Conservation (phyloP, 352 stramenopile genomes). For the Pythium angustatum region DNA sequence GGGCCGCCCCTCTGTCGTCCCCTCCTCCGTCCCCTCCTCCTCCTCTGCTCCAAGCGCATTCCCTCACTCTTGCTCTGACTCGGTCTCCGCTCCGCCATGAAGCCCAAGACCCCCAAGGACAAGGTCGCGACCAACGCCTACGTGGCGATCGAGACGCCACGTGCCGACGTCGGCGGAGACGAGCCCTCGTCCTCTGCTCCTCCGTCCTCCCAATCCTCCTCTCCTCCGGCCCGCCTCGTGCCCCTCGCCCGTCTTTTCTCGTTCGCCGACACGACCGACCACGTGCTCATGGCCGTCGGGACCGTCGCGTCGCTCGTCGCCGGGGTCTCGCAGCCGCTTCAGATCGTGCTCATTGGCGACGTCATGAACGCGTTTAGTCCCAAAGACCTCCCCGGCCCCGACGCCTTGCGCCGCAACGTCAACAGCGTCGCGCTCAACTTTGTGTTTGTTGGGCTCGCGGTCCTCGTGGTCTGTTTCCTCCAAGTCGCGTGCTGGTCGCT, state of each 20-base stretch:
- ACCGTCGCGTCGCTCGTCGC: constrained; percentile 23
- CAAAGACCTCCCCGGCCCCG: too few species aligned
- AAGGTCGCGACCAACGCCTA: not conserved
- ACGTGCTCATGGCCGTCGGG: constrained; percentile 34
- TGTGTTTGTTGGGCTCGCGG: constrained; percentile 22
- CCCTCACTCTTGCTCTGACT: constrained; percentile 5
- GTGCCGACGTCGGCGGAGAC: not conserved
- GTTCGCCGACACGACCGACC: constrained; percentile 35
- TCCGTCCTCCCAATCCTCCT: not conserved
- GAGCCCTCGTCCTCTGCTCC: not conserved
- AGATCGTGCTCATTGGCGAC: constrained; percentile 41
- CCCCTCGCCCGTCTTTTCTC: constrained; percentile 32
- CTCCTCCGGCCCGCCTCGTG: constrained; percentile 11
- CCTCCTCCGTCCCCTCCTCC: not conserved
- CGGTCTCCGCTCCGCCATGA: not conserved
- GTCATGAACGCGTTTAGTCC: constrained; percentile 39
- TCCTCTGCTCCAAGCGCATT: not conserved
- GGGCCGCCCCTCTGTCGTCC: not conserved
- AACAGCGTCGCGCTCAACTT: constrained; percentile 31
- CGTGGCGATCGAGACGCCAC: constrained; percentile 4
- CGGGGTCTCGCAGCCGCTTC: constrained; percentile 34
- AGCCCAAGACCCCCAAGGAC: not conserved
- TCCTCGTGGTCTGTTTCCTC: constrained; percentile 29
- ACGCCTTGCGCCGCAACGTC: too few species aligned
- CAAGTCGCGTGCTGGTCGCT: constrained; percentile 37